Evolutionary conservation across 768 basidiomycete genomes (phyloP).

Genomic region (Termitomyces sp.): DNA sequence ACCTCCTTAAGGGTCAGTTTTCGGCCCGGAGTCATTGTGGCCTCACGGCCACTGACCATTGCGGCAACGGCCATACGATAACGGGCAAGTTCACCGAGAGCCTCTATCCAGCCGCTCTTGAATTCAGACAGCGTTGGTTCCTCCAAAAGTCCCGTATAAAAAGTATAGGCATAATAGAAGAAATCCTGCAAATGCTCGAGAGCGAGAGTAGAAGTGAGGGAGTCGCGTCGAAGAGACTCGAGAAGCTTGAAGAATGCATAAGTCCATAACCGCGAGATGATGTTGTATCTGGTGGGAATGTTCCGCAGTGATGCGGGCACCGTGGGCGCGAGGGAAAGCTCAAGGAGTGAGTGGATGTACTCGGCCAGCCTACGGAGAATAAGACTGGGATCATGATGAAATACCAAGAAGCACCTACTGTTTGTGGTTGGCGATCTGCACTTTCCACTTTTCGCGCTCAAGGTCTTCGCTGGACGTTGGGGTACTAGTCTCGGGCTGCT

Average conservation of each 20-base stretch:
- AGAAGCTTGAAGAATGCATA: constrained; percentile 87
- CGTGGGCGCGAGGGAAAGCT: constrained; percentile 77
- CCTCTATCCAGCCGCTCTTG: constrained; percentile 88
- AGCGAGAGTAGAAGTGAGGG: constrained; percentile 61
- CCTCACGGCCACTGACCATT: constrained; percentile 53
- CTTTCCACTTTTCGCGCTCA: constrained; percentile 74
- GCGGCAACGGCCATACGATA: constrained; percentile 97
- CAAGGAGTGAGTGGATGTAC: constrained; percentile 82
- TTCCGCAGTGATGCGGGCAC: constrained; percentile 86
- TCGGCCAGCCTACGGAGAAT: constrained; percentile 67
- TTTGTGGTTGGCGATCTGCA: constrained; percentile 76
- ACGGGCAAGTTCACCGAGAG: constrained; percentile 91
- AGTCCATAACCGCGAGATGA: constrained; percentile 90
- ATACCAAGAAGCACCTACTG: constrained; percentile 43
- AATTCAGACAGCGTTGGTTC: constrained; percentile 66
- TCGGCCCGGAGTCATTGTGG: constrained; percentile 21
- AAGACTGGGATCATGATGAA: constrained; percentile 5
- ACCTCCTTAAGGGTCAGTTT: constrained; percentile 53
- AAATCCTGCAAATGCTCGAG: constrained; percentile 93
- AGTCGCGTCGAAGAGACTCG: constrained; percentile 83
- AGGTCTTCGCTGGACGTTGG: constrained; percentile 39
- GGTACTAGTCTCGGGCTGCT: constrained; percentile 20
- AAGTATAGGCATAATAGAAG: constrained; percentile 91
- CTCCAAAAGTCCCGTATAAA: constrained; percentile 87
- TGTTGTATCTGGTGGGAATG: constrained; percentile 93